Evolutionary conservation across 257 asterid species (phyloP), one percentile per base, ranked within the genome.

Genomic region (Thymus quinquecostatus): DNA sequence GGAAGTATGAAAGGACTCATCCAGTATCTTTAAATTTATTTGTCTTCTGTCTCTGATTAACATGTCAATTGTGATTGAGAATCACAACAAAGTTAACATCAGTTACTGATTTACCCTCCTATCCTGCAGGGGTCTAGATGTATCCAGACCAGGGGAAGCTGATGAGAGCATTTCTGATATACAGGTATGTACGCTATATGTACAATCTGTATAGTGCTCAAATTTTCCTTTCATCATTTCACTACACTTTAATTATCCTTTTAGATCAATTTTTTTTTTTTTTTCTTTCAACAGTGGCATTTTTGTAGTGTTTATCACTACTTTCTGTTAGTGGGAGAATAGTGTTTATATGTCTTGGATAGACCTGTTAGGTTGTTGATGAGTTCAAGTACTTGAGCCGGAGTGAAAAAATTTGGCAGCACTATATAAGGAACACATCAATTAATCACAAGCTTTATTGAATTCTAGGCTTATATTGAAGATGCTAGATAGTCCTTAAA

Each of bases 61-160:
- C 29, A 69, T 79, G 60, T 70, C 72, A 58, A 41, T 71, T 36
- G 5, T 64, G 45, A 67, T 43, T 9, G 53, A 68, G 70, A 60
- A 53, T 74, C 70, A 66, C n/a, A 72, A 21, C 21, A 5, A 6
- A 58, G 62, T 65, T 66, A 79, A 76, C 30, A 5, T 68, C 69
- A 64, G 77, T 77, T 48, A 70, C 77, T 70, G 43, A 64, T 70
- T 28, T 51, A 14, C 66, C 45, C 30, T 57, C n/a, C 76, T 73
- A 21, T 78, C 49, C 66, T 66, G 63, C 74, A 95, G 98, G 96
- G 97, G 98, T 54, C 86, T 89, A 40, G 92, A 89, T 53, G 96
- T 81, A 78, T 77, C 96, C 40, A 79, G 89, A 69, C 90, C 94
- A 7, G 98, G 97, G 69, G 99, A 89, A n/a, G 80, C 71, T 29